phyloP scores from a whole-genome alignment of 2,329 filamentous ascomycete species.

The Diaporthe batatas region DNA sequence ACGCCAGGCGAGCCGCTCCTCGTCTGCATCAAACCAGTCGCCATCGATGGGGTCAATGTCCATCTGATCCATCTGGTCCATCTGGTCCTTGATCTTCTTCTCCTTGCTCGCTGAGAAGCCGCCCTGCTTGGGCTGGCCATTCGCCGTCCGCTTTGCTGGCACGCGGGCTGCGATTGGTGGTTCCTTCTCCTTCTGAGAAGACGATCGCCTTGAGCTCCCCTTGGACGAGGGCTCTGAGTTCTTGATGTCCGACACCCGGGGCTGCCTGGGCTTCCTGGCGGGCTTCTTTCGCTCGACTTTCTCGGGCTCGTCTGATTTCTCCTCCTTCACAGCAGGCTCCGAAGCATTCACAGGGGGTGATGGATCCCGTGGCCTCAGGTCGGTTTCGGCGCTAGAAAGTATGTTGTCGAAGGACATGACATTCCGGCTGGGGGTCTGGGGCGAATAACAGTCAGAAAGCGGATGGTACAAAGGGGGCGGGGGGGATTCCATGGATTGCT shows the following conservation, averaged over 20 bases:
- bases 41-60: conserved; percentile 58
- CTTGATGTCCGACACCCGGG: conserved; percentile 65
- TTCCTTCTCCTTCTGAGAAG: conserved; percentile 59
- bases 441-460: conserved; percentile 20
- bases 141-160: conserved; percentile 70
- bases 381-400: conserved; percentile 82
- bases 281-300: conserved; percentile 52
- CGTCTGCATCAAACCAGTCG: conserved; percentile 58
- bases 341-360: conserved; percentile 24
- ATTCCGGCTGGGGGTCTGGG: conserved; percentile 77
- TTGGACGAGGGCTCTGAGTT: conserved; percentile 63
- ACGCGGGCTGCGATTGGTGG: conserved; percentile 60
- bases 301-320: conserved; percentile 43
- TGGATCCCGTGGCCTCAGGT: conserved; percentile 62
- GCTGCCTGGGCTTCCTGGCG: conserved; percentile 58
- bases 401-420: conserved; percentile 98
- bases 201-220: conserved; percentile 62
- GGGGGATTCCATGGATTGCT: conserved; percentile 43
- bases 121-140: conserved; percentile 65
- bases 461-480: conserved; percentile 10
- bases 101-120: conserved; percentile 70
- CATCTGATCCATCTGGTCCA: conserved; percentile 63
- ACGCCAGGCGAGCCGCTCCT: conserved; percentile 63
- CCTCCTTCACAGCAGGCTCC: conserved; percentile 40
- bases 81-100: conserved; percentile 76